These are phyloP conservation scores for Acacia crassicarpa DNA, from an alignment of 306 rosid species.

Conservation along the genomic window DNA sequence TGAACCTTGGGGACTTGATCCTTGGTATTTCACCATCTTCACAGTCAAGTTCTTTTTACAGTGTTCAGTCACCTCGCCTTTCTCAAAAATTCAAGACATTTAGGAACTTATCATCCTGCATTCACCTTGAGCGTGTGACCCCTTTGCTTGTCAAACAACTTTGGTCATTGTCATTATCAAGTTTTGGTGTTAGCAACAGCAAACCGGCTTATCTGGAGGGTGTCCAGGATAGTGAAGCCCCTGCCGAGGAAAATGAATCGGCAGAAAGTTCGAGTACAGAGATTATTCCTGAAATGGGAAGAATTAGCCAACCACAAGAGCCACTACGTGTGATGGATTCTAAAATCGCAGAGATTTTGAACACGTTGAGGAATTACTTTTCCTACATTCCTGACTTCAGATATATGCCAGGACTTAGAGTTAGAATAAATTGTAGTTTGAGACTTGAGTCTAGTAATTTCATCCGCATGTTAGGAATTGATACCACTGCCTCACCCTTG, in stretches of 20 bases:
- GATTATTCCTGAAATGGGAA: conserved; percentile 43
- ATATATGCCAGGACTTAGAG: conserved; percentile 79
- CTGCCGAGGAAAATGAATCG: conserved; percentile 63
- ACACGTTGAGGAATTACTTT: conserved; percentile 68
- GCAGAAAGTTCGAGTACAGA: conserved; percentile 40
- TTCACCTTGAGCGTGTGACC: conserved; percentile 71
- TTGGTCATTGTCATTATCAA: conserved; percentile 88
- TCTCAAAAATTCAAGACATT: conserved; percentile 64
- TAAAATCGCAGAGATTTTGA: conserved; percentile 77
- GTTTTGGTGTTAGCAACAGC: conserved; percentile 48
- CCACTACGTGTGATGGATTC: conserved; percentile 89
- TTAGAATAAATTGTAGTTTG: conserved; percentile 69
- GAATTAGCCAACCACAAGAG: conserved; percentile 51
- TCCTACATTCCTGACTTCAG: conserved; percentile 92
- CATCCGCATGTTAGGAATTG: conserved; percentile 58
- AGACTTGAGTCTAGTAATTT: conserved; percentile 71
- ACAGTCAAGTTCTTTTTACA: conserved; percentile 66
- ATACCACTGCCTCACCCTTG: conserved; percentile 37
- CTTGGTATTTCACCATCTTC: conserved; percentile 73
- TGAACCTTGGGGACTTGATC: conserved; percentile 67
- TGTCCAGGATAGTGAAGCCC: conserved; percentile 58
- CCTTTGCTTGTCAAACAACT: conserved; percentile 82
- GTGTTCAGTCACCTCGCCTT: conserved; percentile 69
- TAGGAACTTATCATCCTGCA: conserved; percentile 62
- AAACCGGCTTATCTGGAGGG: conserved; percentile 59